A percentile compares a stretch with the other conserved stretches of the same genome.
phyloP scores from a whole-genome alignment of 345 rosid species.

The Gossypium australe region DNA sequence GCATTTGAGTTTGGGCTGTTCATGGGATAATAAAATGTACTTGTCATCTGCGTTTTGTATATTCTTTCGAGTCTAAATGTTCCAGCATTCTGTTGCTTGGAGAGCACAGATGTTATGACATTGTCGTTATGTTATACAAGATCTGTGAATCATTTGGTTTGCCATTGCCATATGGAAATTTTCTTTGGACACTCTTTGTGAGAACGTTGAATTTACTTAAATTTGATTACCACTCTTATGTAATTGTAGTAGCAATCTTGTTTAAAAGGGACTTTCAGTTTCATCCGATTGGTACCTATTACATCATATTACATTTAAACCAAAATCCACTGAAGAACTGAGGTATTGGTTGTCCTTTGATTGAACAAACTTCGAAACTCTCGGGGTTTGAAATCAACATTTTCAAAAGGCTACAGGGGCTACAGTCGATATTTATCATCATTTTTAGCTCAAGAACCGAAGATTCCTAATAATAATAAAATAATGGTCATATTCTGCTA shows the following conservation, averaged over 20 bases:
- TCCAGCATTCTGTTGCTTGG: not conserved
- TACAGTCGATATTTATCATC: not conserved
- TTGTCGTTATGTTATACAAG: not conserved
- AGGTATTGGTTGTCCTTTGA: not conserved
- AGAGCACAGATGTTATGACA: not conserved
- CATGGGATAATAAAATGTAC: not conserved
- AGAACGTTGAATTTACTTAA: not conserved
- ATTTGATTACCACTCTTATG: too few relatives aligned
- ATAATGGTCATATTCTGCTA: too few relatives aligned
- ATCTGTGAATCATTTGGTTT: not conserved
- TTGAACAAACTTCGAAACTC: not conserved
- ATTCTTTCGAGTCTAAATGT: not conserved
- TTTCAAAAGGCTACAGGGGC: not conserved
- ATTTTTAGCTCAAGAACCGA: too few relatives aligned
- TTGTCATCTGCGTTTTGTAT: not conserved
- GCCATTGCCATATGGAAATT: not conserved
- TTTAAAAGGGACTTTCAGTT: not conserved
- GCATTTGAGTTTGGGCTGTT: not conserved
- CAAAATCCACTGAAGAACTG: not conserved
- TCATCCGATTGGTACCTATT: not conserved
- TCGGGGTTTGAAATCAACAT: not conserved
- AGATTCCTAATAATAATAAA: too few relatives aligned
- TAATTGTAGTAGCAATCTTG: not conserved
- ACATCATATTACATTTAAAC: not conserved
- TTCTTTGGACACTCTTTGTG: not conserved